A percentile compares a stretch with the other conserved stretches of the same genome.
Evolutionary conservation across 2,329 filamentous ascomycete species (phyloP).

Genomic region (Xylaria polymorpha): DNA sequence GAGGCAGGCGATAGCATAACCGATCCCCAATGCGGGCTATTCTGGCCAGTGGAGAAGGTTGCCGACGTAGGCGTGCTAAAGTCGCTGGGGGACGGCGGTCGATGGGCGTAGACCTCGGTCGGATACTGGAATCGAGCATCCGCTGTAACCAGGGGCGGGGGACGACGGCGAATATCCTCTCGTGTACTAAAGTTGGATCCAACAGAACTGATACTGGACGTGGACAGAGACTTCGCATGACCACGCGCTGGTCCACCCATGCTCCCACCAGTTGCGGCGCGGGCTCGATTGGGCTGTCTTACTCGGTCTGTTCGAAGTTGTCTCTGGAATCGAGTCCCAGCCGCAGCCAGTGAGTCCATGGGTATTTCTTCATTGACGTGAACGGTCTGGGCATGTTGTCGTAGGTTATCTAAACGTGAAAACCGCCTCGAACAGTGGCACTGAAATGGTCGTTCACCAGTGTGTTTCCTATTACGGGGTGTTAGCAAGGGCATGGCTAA

Average conservation of each 20-base stretch:
- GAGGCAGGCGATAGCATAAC: constrained; percentile 78
- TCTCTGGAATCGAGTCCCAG: constrained; percentile 89
- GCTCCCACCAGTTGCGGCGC: constrained; percentile 82
- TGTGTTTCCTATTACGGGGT: constrained; percentile 80
- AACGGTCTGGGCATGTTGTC: constrained; percentile 97
- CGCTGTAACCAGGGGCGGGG: constrained; percentile 85
- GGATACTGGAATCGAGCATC: constrained; percentile 74
- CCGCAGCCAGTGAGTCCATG: constrained; percentile 90
- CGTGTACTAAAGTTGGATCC: constrained; percentile 73
- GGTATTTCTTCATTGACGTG: constrained; percentile 98
- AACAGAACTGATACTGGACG: constrained; percentile 83
- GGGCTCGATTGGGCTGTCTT: constrained; percentile 77
- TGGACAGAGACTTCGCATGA: constrained; percentile 86
- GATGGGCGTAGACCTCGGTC: constrained; percentile 72
- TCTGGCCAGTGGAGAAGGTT: constrained; percentile 80
- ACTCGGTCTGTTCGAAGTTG: constrained; percentile 91
- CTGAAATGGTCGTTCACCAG: constrained; percentile 94
- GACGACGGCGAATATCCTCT: constrained; percentile 76
- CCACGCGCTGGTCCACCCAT: constrained; percentile 77
- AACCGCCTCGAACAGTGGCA: constrained; percentile 95
- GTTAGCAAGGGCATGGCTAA: constrained; percentile 33
- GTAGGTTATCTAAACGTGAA: constrained; percentile 91
- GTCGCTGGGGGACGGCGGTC: constrained; percentile 75
- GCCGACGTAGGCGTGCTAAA: constrained; percentile 87
- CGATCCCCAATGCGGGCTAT: constrained; percentile 79